Evolutionary conservation across 805 yeast species (phyloP), one percentile per base, ranked within the genome.

Genomic region (Babjeviella inositovora): DNA sequence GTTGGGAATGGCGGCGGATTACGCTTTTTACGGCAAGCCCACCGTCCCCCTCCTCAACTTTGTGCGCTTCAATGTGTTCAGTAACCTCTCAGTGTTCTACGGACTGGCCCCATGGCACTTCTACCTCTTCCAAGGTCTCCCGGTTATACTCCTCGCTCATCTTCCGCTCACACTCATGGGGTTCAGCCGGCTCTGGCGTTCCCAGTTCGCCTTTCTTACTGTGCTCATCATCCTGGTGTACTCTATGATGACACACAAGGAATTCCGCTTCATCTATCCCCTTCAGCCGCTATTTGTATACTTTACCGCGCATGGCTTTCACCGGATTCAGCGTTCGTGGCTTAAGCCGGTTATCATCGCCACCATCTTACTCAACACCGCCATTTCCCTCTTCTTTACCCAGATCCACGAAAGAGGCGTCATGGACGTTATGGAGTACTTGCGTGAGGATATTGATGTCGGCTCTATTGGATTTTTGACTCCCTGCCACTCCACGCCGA

Each of bases 401-500:
- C 57, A 57, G n/a, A 47, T 68, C 17, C 87, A 90, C 39, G 98
- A 90, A 48, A 54, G 77, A 11, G 99, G 98, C 1, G 93, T 70
- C 11, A 65, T 85, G 9, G 70, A 63, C 18, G 73, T 84, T 0
- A 57, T 76, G 8, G 46, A 63, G 8, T 57, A 53, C 22, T 37
- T 85, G 12, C 57, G 70, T 19, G 29, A 37, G 5, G 41, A 53
- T 16, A 36, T 47, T 4, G 34, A 40, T 4, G 57, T 66, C 7
- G 30, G 45, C 6, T 58, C 76, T 2, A 48, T 85, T 14, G 93
- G 95, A 1, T 80, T 90, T 34, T 45, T 90, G 9, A 82, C 85
- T 40, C 98, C 99, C 0, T 90, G 99, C 38, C 99, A 90, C 45
- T 85, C 97, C 0, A 87, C 96, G 0, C 99, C 98, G 3, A 79